phyloP scores from a whole-genome alignment of 208 protist species.

The Trypanosoma boissoni region DNA sequence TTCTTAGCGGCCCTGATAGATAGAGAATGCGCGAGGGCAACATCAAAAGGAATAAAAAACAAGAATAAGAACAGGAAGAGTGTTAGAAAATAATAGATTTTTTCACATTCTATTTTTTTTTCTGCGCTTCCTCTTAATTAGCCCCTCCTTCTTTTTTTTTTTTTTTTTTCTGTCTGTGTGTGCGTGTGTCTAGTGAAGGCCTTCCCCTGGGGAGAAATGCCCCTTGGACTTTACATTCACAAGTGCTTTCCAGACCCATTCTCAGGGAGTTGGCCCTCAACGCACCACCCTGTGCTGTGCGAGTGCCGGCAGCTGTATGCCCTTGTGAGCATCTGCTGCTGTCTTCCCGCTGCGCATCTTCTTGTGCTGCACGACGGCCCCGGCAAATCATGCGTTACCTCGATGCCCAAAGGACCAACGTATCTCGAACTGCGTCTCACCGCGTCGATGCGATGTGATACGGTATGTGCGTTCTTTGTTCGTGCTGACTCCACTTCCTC shows the following conservation, averaged over 20 bases:
- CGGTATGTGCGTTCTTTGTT: constrained; percentile 64
- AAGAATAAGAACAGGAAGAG: neutral
- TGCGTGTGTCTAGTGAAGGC: neutral
- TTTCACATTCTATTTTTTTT: neutral
- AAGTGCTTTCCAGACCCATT: constrained; percentile 85
- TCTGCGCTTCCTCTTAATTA: neutral
- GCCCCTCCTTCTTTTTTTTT: constrained; percentile 12
- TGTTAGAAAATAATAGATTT: neutral
- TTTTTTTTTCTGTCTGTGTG: constrained; percentile 8
- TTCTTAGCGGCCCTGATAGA: neutral
- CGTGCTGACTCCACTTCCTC: constrained; percentile 35
- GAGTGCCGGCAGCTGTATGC: constrained; percentile 85
- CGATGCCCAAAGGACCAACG: constrained; percentile 76
- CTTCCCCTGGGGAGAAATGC: neutral
- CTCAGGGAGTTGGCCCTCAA: constrained; percentile 72
- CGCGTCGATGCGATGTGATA: constrained; percentile 48
- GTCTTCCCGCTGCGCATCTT: constrained; percentile 69
- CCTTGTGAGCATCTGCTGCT: constrained; percentile 83
- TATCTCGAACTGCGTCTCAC: constrained; percentile 78
- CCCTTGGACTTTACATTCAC: constrained; percentile 52
- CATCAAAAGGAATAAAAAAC: neutral
- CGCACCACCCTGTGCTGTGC: constrained; percentile 65
- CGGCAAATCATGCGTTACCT: constrained; percentile 58
- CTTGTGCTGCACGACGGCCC: constrained; percentile 71
- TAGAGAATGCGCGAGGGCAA: neutral